Conservation (phyloP, 2,329 filamentous ascomycete genomes). For the Orbilia quercus region DNA sequence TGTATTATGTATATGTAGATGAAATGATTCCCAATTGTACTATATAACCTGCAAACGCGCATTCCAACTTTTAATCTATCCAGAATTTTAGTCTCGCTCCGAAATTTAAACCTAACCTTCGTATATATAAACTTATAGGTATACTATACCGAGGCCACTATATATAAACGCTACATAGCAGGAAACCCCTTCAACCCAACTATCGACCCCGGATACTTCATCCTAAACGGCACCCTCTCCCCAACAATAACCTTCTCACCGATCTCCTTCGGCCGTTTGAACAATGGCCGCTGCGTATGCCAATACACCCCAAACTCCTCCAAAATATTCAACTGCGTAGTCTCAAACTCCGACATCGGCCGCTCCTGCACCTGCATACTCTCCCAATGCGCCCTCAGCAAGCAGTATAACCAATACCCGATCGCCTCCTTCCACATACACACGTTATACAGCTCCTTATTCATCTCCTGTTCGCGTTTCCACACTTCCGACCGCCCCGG, state of each 20-base stretch:
- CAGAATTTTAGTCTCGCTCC: too few species aligned
- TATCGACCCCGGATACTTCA: slow-evolving; percentile 39
- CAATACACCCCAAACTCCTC: slow-evolving; percentile 52
- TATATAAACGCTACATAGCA: slow-evolving; percentile 16
- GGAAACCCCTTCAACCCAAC: slow-evolving; percentile 46
- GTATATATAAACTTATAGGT: too few species aligned
- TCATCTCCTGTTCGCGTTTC: slow-evolving; percentile 35
- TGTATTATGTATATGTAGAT: too few species aligned
- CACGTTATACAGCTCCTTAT: slow-evolving; percentile 36
- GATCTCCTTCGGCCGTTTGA: slow-evolving; percentile 26
- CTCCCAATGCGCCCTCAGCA: slow-evolving; percentile 45
- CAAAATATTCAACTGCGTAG: slow-evolving; percentile 39
- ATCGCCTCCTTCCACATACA: slow-evolving; percentile 55
- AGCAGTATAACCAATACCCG: slow-evolving; percentile 48
- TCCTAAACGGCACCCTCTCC: slow-evolving; percentile 41
- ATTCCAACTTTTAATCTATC: neutral
- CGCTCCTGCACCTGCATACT: slow-evolving; percentile 5
- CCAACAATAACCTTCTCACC: slow-evolving; percentile 36
- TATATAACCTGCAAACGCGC: slow-evolving; percentile 12
- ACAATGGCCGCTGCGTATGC: slow-evolving; percentile 36
- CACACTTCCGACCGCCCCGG: slow-evolving; percentile 24
- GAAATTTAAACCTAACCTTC: too few species aligned
- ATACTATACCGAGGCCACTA: too few species aligned
- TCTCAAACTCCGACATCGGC: slow-evolving; percentile 44
- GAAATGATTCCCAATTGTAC: slow-evolving; percentile 20